phyloP scores from a whole-genome alignment of 257 asterid species.

The Striga asiatica region DNA sequence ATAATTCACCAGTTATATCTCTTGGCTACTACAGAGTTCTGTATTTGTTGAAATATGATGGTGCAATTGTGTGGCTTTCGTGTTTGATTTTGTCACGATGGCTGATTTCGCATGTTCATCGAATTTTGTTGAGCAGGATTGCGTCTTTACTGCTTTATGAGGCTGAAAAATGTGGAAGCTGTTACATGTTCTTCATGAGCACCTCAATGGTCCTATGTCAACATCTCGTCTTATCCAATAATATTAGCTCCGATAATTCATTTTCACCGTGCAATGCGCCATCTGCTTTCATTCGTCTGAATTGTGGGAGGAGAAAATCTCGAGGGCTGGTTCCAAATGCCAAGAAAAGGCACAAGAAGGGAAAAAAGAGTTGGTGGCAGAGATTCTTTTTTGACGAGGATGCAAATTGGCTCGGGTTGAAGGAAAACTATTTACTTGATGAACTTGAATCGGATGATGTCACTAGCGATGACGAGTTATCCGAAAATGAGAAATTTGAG shows the following conservation, averaged over 20 bases:
- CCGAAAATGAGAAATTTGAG: conserved; percentile 86
- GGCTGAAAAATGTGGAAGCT: conserved; percentile 54
- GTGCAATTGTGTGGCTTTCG: conserved; percentile 24
- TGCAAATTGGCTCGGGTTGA: conserved; percentile 87
- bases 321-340: conserved; percentile 54
- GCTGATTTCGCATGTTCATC: conserved; percentile 13
- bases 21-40: conserved; percentile 1
- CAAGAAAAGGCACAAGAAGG: conserved; percentile 41
- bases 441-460: conserved; percentile 46
- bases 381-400: conserved; percentile 67
- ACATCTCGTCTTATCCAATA: conserved; percentile 36
- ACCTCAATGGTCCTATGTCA: conserved; percentile 58
- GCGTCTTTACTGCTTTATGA: conserved; percentile 34
- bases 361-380: conserved; percentile 72
- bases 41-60: conserved; percentile 13
- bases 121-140: conserved; percentile 26
- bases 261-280: conserved; percentile 21
- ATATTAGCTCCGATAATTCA: conserved; percentile 13
- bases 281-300: conserved; percentile 22
- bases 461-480: conserved; percentile 33
- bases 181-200: conserved; percentile 78
- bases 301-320: conserved; percentile 38
- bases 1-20: conserved; percentile 1
- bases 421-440: conserved; percentile 61
- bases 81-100: conserved; percentile 28